Evolutionary conservation across 805 yeast species (phyloP).

Genomic region (Candida incommunis): DNA sequence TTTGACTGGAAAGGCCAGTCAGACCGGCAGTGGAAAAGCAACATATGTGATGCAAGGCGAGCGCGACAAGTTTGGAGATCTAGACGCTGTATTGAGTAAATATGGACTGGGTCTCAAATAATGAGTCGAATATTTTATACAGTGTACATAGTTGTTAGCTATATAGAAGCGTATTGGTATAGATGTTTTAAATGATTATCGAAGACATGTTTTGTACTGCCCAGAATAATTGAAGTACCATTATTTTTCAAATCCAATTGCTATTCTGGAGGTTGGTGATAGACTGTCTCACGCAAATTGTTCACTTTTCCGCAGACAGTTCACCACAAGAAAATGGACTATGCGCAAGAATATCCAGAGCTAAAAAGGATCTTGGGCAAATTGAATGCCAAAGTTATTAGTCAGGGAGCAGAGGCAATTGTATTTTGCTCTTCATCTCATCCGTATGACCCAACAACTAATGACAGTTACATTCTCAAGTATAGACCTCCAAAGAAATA

Average conservation of each 20-base stretch:
- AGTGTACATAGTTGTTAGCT: too few relatives aligned
- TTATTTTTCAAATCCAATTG: too few relatives aligned
- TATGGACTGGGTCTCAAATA: constrained; percentile 83
- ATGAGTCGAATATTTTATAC: too few relatives aligned
- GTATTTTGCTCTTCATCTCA: constrained; percentile 5
- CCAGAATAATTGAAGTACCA: too few relatives aligned
- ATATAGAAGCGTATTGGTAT: too few relatives aligned
- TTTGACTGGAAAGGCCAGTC: constrained; percentile 47
- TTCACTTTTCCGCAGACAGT: background rate
- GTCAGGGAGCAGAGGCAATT: constrained; percentile 18
- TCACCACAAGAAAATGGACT: background rate
- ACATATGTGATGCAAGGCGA: constrained; percentile 84
- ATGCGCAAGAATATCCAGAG: background rate
- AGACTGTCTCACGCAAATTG: too few relatives aligned
- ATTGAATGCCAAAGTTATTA: constrained; percentile 7
- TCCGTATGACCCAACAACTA: constrained; percentile 7
- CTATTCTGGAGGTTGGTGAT: too few relatives aligned
- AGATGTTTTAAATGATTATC: too few relatives aligned
- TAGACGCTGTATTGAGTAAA: constrained; percentile 43
- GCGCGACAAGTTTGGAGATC: constrained; percentile 75
- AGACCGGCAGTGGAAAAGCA: constrained; percentile 50
- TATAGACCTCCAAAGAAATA: constrained; percentile 85
- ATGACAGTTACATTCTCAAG: constrained; percentile 46
- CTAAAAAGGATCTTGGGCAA: background rate
- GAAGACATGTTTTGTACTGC: too few relatives aligned